A percentile compares a stretch with the other conserved stretches of the same genome.
phyloP scores from a whole-genome alignment of 192 early-diverging fungal genomes.

The Coemansia sp. region DNA sequence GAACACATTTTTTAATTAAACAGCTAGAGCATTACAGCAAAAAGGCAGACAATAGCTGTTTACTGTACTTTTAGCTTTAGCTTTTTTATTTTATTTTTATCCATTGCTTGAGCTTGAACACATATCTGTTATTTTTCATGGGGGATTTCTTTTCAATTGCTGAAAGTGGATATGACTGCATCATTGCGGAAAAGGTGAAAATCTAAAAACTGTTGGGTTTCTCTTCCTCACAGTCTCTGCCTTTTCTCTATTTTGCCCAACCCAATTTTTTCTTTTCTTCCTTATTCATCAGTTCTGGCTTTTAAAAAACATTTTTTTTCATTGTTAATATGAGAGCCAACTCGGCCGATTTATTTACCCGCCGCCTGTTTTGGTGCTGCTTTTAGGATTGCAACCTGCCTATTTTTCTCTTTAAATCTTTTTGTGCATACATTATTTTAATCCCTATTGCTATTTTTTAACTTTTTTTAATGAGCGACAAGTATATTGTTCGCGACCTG shows the following conservation, averaged over 20 bases:
- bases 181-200: background rate
- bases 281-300: background rate
- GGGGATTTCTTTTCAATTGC: background rate
- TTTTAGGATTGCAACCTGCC: background rate
- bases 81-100: too few relatives aligned
- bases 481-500: constrained; percentile 72
- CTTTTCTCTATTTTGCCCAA: background rate
- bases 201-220: constrained; percentile 1
- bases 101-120: too few relatives aligned
- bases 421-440: background rate
- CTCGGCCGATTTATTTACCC: constrained; percentile 2
- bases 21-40: too few relatives aligned
- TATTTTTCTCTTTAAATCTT: background rate
- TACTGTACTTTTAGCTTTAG: too few relatives aligned
- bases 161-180: background rate
- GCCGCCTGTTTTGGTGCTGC: background rate
- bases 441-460: background rate
- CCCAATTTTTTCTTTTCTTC: too few relatives aligned
- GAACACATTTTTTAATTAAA: too few relatives aligned
- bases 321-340: background rate
- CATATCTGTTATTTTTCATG: too few relatives aligned
- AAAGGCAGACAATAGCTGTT: too few relatives aligned
- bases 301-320: background rate
- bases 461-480: constrained; percentile 54
- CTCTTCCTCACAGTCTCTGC: background rate